A percentile compares a stretch with the other conserved stretches of the same genome.
Evolutionary conservation across 306 rosid genomes (phyloP).

Genomic region (Adenanthera pavonina): DNA sequence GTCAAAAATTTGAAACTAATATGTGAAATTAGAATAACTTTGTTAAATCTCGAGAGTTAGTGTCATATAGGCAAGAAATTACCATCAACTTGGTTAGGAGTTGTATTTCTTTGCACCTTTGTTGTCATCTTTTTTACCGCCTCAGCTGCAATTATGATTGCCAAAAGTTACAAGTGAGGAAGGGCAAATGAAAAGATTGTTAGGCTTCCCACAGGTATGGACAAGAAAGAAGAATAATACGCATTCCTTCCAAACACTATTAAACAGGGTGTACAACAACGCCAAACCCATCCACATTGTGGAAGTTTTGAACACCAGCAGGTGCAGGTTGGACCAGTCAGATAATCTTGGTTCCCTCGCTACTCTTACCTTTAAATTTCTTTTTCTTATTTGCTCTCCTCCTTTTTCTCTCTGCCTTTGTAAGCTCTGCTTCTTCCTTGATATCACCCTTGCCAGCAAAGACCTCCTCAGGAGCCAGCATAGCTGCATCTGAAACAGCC

Average conservation of each 20-base stretch:
- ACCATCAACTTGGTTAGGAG: constrained; percentile 48
- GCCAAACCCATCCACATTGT: constrained; percentile 17
- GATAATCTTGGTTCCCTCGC: constrained; percentile 12
- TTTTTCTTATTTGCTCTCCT: constrained; percentile 92
- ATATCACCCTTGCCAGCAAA: constrained; percentile 91
- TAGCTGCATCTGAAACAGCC: constrained; percentile 96
- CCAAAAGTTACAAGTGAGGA: constrained; percentile 32
- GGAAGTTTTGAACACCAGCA: constrained; percentile 19
- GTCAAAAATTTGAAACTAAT: constrained; percentile 12
- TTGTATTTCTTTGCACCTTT: constrained; percentile 44
- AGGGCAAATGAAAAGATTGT: constrained; percentile 20
- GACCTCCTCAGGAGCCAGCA: constrained; percentile 99
- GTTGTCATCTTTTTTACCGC: constrained; percentile 54
- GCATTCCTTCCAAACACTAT: constrained; percentile 28
- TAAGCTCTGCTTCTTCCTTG: constrained; percentile 88
- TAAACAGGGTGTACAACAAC: constrained; percentile 15
- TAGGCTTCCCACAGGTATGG: neutral
- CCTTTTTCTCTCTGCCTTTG: constrained; percentile 86
- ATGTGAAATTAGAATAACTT: neutral
- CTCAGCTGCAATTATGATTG: constrained; percentile 57
- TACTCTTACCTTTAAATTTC: constrained; percentile 75
- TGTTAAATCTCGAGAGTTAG: neutral
- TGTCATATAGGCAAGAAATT: constrained; percentile 30
- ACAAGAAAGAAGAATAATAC: constrained; percentile 27
- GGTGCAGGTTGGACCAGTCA: constrained; percentile 7